Conservation (phyloP, 305 asterid genomes). For the Salvia sclarea region DNA sequence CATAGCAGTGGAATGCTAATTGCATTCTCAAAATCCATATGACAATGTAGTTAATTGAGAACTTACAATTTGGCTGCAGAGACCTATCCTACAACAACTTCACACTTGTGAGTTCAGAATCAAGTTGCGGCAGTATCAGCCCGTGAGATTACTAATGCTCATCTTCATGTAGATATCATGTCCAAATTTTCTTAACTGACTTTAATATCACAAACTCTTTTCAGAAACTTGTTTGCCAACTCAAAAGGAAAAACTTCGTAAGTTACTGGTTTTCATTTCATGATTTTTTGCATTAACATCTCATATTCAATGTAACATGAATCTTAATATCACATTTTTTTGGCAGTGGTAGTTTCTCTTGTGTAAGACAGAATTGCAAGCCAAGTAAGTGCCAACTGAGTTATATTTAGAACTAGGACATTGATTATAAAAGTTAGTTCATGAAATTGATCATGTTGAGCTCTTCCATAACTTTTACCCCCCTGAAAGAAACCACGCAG, state of each 20-base stretch:
- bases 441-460: neutral
- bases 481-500: no score
- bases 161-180: neutral
- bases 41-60: neutral
- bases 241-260: slow-evolving; percentile 46
- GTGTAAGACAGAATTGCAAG: neutral
- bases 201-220: neutral
- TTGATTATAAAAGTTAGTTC: neutral
- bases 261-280: slow-evolving; percentile 33
- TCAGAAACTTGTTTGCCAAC: slow-evolving; percentile 64
- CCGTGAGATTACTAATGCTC: slow-evolving; percentile 42
- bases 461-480: no score
- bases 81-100: slow-evolving; percentile 67
- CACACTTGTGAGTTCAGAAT: slow-evolving; percentile 34
- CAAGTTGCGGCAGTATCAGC: slow-evolving; percentile 26
- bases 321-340: neutral
- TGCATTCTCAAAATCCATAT: slow-evolving; percentile 1
- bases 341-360: neutral
- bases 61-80: slow-evolving; percentile 37
- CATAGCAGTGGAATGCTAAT: neutral
- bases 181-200: slow-evolving; percentile 1
- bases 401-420: neutral
- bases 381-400: neutral
- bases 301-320: neutral
- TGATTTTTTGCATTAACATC: neutral